phyloP scores from a whole-genome alignment of 345 rosid genomes.

The Combretum micranthum region DNA sequence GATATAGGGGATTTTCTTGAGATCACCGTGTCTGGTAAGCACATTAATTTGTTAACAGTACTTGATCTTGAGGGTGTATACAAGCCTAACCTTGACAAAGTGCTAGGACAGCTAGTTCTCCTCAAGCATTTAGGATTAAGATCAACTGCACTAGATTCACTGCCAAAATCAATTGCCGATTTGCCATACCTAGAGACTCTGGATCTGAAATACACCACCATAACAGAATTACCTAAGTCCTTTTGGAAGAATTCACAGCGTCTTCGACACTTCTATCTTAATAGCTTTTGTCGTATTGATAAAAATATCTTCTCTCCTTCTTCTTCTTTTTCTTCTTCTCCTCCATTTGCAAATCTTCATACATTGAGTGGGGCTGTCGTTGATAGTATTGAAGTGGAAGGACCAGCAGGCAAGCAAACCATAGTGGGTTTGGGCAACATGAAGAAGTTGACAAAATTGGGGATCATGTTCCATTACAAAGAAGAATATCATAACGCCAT shows the following conservation, averaged over 20 bases:
- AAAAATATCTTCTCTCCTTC: not conserved
- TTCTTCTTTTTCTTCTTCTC: not conserved
- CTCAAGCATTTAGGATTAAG: slow-evolving; percentile 25
- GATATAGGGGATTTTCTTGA: slow-evolving; percentile 16
- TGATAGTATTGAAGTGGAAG: not conserved
- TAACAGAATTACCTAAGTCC: not conserved
- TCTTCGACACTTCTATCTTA: too few species aligned
- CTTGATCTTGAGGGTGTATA: slow-evolving; percentile 21
- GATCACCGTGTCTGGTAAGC: slow-evolving; percentile 5
- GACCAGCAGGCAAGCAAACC: not conserved
- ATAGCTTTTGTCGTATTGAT: not conserved
- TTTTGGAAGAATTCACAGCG: not conserved
- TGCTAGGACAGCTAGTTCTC: slow-evolving; percentile 7
- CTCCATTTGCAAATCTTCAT: not conserved
- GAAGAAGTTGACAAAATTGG: too few species aligned
- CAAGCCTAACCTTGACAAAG: slow-evolving; percentile 16
- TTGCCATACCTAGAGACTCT: slow-evolving; percentile 13
- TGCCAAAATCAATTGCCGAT: not conserved
- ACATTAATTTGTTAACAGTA: slow-evolving; percentile 9
- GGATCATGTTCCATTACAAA: too few species aligned
- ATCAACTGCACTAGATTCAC: slow-evolving; percentile 9
- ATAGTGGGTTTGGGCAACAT: not conserved
- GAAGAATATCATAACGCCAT: too few species aligned
- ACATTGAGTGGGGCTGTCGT: not conserved
- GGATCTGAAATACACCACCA: slow-evolving; percentile 17